phyloP scores from a whole-genome alignment of 2,329 filamentous ascomycete species.

The Rhynchosporium agropyri region DNA sequence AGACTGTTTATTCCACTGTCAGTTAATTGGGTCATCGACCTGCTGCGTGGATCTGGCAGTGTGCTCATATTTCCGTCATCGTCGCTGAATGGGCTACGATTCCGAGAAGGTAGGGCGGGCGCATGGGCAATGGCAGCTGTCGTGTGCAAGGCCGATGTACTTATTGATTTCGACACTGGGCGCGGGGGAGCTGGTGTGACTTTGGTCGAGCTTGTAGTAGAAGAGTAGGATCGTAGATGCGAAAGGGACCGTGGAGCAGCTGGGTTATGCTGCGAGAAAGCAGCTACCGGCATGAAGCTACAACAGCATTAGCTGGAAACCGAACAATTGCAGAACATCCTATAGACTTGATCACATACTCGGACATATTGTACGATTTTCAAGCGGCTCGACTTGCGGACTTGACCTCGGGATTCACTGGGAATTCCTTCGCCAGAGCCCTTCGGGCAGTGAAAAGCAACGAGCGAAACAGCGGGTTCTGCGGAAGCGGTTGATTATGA shows the following conservation, averaged over 20 bases:
- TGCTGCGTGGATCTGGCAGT: conserved; percentile 64
- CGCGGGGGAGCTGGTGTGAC: conserved; percentile 41
- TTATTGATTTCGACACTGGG: conserved; percentile 44
- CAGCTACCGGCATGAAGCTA: conserved; percentile 58
- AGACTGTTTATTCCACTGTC: conserved; percentile 43
- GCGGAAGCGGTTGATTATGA: background rate
- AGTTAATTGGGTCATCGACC: conserved; percentile 51
- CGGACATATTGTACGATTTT: conserved; percentile 23
- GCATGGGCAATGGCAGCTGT: conserved; percentile 43
- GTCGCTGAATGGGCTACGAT: conserved; percentile 48
- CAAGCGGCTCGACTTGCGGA: background rate
- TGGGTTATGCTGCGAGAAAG: conserved; percentile 51
- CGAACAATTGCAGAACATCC: background rate
- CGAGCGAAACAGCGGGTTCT: background rate
- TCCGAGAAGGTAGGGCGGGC: conserved; percentile 31
- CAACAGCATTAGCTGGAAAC: conserved; percentile 4
- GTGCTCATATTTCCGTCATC: conserved; percentile 68
- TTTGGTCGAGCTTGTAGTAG: conserved; percentile 49
- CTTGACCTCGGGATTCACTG: conserved; percentile 6
- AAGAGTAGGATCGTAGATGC: conserved; percentile 58
- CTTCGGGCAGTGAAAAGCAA: background rate
- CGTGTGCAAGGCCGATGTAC: conserved; percentile 45
- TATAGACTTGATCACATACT: conserved; percentile 22
- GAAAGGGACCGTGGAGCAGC: conserved; percentile 47
- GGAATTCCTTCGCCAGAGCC: background rate